phyloP scores from a whole-genome alignment of 768 basidiomycete genomes.

The Termitomyces sp. region DNA sequence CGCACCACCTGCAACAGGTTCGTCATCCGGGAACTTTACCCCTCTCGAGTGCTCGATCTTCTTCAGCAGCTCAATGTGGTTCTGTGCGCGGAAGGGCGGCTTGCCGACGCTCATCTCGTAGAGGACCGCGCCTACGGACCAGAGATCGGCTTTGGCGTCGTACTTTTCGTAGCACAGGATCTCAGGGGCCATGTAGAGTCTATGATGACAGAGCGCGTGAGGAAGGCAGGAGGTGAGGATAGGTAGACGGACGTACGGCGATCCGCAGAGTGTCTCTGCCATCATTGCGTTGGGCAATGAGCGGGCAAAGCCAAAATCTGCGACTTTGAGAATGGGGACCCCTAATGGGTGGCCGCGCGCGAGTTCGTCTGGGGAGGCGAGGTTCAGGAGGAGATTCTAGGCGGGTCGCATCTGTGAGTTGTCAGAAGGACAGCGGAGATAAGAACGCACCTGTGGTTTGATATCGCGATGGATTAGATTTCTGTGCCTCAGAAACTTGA shows the following conservation, averaged over 20 bases:
- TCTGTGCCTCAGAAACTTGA: conserved; percentile 85
- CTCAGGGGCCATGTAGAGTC: conserved; percentile 98
- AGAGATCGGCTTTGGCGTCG: conserved; percentile 95
- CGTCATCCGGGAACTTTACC: conserved; percentile 93
- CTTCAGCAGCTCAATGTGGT: conserved; percentile 92
- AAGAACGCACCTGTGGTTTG: conserved; percentile 78
- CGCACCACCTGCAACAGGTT: conserved; percentile 32
- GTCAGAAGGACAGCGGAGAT: not conserved
- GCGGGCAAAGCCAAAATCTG: conserved; percentile 97
- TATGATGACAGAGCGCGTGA: conserved; percentile 19
- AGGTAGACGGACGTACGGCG: conserved; percentile 61
- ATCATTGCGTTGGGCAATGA: conserved; percentile 87
- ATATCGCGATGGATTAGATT: conserved; percentile 96
- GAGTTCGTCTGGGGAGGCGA: conserved; percentile 75
- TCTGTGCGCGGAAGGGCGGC: conserved; percentile 92
- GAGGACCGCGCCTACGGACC: conserved; percentile 96
- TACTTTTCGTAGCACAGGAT: conserved; percentile 97
- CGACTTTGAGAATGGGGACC: conserved; percentile 92
- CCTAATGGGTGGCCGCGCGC: conserved; percentile 84
- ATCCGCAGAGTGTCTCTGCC: conserved; percentile 97
- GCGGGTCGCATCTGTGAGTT: not conserved
- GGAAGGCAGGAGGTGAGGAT: not conserved
- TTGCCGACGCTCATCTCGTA: conserved; percentile 94
- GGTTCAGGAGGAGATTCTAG: conserved; percentile 86
- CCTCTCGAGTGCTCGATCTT: conserved; percentile 90